A percentile compares a stretch with the other conserved stretches of the same genome.
Conservation (phyloP, 768 basidiomycete species). For the Lactarius hengduanensis region DNA sequence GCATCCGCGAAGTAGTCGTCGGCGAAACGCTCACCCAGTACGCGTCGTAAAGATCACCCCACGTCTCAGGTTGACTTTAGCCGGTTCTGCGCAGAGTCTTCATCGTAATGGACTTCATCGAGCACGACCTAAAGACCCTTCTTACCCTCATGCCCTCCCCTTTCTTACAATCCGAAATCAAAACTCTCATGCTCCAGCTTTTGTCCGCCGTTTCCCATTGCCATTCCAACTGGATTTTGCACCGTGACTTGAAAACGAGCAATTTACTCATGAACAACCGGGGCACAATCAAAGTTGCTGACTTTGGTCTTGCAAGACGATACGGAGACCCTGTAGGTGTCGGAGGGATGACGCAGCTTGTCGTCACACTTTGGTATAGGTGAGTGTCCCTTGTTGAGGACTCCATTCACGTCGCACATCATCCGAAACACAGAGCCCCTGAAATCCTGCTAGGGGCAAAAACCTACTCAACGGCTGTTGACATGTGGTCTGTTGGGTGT, state of each 20-base stretch:
- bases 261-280: constrained; percentile 99
- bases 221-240: constrained; percentile 96
- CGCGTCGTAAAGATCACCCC: constrained; percentile 38
- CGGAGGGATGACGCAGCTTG: constrained; percentile 96
- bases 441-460: constrained; percentile 93
- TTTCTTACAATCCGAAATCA: constrained; percentile 97
- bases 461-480: constrained; percentile 92
- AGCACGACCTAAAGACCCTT: constrained; percentile 97
- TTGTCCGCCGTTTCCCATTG: constrained; percentile 92
- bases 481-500: constrained; percentile 99
- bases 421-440: constrained; percentile 63
- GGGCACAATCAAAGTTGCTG: constrained; percentile 97
- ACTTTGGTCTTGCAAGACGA: constrained; percentile 93
- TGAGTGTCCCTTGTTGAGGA: constrained; percentile 39
- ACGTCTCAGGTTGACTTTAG: constrained; percentile 9
- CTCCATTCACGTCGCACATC: constrained; percentile 17
- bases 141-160: constrained; percentile 94
- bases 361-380: constrained; percentile 99
- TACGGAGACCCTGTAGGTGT: constrained; percentile 97
- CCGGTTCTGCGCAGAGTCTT: constrained; percentile 69
- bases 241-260: constrained; percentile 96
- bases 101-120: constrained; percentile 99
- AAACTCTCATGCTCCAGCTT: constrained; percentile 92
- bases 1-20: constrained; percentile 96
- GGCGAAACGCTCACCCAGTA: constrained; percentile 99